Base-by-base conservation (phyloP, 2,329 filamentous ascomycete species). In the Pseudocercospora musae region DNA sequence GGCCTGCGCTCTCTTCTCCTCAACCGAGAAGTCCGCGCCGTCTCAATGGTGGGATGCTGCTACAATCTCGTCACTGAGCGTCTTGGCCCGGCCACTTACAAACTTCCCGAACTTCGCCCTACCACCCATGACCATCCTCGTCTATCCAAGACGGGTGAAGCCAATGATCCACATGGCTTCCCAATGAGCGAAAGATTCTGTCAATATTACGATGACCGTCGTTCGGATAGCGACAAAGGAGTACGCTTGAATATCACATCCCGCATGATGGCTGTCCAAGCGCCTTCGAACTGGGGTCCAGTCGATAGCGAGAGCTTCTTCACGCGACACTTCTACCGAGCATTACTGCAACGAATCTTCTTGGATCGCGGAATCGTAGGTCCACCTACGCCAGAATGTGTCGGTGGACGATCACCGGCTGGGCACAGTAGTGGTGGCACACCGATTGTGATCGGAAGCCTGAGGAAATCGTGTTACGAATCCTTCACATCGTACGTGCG, bases 261-360 rank as follows among this genome's bases (percentile, higher is more conserved):
- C 0, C 87, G 95, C 49, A 96, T 96, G 89, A 97, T 98, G 94
- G 94, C 94, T 2, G 93, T 96, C 55, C 95, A 99, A 78, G 95
- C 95, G 7, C 93, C 95, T 1, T 83, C 88, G 63, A 99, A 99
- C 79, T 99, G 95, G 95, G 90, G 89, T 1, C 80, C 82, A 23
- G 80, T 83, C 27, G 93, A 96, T 64, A 96, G 91, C 74, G 89
- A 92, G 57, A 83, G 81, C 7, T 99, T 98, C 79, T 98, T 99
- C 80, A 91, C 88, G 0, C 85, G 94, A 0, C 95, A 99, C 76
- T 96, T 95, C 77, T 99, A 89, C 80, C 90, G 95, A 49, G 91
- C 95, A 0, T 82, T 98, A 0, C 81, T 98, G 21, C 95, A 99
- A 76, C 89, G 89, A 62, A 89, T 99, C n/a, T 92, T 98, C 66